A percentile compares a stretch with the other conserved stretches of the same genome.
These are phyloP conservation scores for Hericium coralloides DNA, from an alignment of 768 basidiomycete genomes.

Conservation along the genomic window DNA sequence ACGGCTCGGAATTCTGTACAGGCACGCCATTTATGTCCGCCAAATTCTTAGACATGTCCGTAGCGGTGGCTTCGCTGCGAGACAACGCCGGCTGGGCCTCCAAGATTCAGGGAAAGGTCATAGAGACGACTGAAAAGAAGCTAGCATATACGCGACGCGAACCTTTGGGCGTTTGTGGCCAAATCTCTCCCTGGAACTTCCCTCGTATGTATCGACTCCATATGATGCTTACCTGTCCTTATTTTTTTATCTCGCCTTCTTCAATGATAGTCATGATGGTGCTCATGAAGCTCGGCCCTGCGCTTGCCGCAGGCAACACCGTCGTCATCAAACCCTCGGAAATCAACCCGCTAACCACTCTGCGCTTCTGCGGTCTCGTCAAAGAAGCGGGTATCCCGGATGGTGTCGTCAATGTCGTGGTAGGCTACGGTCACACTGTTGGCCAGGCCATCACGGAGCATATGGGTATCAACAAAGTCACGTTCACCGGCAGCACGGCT, in stretches of 20 bases:
- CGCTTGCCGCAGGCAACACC: slow-evolving; percentile 53
- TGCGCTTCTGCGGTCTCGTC: slow-evolving; percentile 35
- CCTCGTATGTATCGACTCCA: slow-evolving; percentile 25
- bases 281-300: slow-evolving; percentile 54
- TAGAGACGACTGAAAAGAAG: slow-evolving; percentile 48
- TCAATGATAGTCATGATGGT: slow-evolving; percentile 37
- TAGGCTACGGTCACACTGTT: slow-evolving; percentile 44
- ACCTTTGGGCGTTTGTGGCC: slow-evolving; percentile 46
- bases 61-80: slow-evolving; percentile 41
- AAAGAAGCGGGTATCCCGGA: slow-evolving; percentile 53
- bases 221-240: too few species aligned
- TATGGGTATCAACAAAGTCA: slow-evolving; percentile 54
- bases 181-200: slow-evolving; percentile 66
- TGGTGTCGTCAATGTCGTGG: slow-evolving; percentile 54
- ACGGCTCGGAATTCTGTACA: not conserved
- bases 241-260: not conserved
- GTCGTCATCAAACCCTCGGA: slow-evolving; percentile 63
- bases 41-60: slow-evolving; percentile 38
- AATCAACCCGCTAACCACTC: slow-evolving; percentile 49
- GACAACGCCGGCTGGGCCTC: slow-evolving; percentile 95
- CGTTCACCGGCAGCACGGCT: slow-evolving; percentile 62
- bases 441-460: slow-evolving; percentile 51
- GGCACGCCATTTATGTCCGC: slow-evolving; percentile 48
- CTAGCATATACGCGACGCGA: slow-evolving; percentile 54
- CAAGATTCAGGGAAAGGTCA: slow-evolving; percentile 68